These are phyloP conservation scores for Pythium utonaiense DNA, from an alignment of 352 stramenopile genomes.

Conservation along the genomic window DNA sequence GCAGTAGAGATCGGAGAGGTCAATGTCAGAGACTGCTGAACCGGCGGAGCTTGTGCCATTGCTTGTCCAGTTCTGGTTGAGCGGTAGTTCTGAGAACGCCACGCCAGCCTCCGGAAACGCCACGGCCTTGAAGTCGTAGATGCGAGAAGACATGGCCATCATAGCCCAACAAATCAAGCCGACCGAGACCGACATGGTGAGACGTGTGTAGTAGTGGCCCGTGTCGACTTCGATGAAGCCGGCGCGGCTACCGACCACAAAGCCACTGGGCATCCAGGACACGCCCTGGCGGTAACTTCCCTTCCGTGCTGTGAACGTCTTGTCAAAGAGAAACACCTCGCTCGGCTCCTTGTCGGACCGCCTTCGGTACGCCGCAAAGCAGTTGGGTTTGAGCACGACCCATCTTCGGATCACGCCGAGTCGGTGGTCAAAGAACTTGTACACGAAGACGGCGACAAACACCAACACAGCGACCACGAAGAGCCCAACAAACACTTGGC, in stretches of 20 bases:
- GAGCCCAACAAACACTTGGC: constrained; percentile 55
- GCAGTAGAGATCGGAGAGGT: constrained; percentile 42
- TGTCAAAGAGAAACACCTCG: constrained; percentile 86
- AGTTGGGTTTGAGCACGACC: constrained; percentile 85
- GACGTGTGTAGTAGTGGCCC: constrained; percentile 80
- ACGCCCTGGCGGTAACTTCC: constrained; percentile 80
- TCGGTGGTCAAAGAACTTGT: constrained; percentile 87
- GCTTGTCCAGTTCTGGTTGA: constrained; percentile 45
- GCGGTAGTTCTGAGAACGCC: constrained; percentile 15
- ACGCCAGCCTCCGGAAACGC: constrained; percentile 28
- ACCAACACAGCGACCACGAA: constrained; percentile 46
- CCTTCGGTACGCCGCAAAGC: constrained; percentile 77
- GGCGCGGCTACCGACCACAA: constrained; percentile 74
- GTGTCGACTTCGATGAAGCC: constrained; percentile 86
- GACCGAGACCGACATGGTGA: constrained; percentile 62
- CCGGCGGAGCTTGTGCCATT: background rate
- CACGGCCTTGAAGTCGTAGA: constrained; percentile 61
- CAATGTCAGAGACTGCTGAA: background rate
- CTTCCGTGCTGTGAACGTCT: constrained; percentile 72
- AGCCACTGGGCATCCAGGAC: constrained; percentile 85
- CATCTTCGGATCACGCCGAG: constrained; percentile 82
- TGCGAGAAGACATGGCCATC: constrained; percentile 48
- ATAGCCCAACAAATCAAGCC: constrained; percentile 66
- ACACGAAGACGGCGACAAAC: constrained; percentile 75
- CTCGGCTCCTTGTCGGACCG: constrained; percentile 73